Evolutionary conservation across 2,329 filamentous ascomycete species (phyloP).

Genomic region (Dryadomyces quercivorus): DNA sequence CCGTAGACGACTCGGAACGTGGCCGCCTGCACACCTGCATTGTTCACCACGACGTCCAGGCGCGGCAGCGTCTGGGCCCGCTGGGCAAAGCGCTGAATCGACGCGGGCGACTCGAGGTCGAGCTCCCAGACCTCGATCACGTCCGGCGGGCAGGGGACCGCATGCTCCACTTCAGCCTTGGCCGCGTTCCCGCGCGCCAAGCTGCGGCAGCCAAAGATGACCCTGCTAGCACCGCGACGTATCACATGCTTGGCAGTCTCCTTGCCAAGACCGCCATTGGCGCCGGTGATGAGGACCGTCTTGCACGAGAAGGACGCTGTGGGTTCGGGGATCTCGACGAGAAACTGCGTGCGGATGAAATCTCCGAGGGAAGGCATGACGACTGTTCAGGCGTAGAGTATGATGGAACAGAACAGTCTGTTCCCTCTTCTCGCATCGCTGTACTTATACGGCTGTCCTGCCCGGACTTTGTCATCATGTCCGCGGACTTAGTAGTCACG

Average conservation of each 20-base stretch:
- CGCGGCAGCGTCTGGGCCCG: slow-evolving; percentile 13
- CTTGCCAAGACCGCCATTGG: slow-evolving; percentile 12
- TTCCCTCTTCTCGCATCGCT: no score
- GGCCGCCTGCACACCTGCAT: background rate
- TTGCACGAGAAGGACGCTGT: background rate
- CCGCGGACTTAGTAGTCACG: slow-evolving; percentile 1
- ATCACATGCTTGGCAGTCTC: slow-evolving; percentile 15
- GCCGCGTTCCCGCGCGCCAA: slow-evolving; percentile 8
- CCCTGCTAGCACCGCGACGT: slow-evolving; percentile 18
- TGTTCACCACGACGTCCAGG: slow-evolving; percentile 16
- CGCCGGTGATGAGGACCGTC: slow-evolving; percentile 11
- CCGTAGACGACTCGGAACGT: slow-evolving; percentile 18
- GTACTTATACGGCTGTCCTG: no score
- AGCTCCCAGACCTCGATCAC: slow-evolving; percentile 25
- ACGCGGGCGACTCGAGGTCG: slow-evolving; percentile 22
- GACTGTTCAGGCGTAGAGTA: background rate
- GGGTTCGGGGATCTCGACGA: background rate
- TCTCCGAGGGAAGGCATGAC: background rate
- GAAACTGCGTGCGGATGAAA: background rate
- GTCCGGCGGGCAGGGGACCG: background rate
- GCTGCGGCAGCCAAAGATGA: slow-evolving; percentile 26
- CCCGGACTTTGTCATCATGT: background rate
- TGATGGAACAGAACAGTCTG: no score
- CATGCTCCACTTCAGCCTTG: background rate
- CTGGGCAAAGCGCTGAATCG: slow-evolving; percentile 21